These are phyloP conservation scores for Grosmannia huntii DNA, from an alignment of 2,329 filamentous ascomycete species.

Conservation along the genomic window DNA sequence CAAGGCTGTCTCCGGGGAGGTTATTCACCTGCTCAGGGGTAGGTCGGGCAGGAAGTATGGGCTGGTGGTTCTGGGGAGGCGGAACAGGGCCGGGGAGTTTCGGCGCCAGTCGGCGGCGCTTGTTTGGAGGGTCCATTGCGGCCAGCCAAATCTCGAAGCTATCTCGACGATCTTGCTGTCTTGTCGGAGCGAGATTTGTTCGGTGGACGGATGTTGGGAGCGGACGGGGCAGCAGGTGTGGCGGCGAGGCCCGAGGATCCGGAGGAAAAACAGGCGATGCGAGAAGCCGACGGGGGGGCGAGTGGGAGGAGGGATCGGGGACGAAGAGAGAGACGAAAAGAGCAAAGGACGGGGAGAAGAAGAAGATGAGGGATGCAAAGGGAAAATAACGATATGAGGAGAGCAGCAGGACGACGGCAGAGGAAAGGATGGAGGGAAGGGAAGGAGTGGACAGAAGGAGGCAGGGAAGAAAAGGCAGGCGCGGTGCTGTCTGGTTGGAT, in stretches of 20 bases:
- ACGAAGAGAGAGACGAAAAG: background rate
- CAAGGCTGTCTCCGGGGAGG: background rate
- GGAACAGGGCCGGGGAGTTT: conserved; percentile 15
- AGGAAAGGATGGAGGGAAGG: background rate
- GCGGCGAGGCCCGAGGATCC: background rate
- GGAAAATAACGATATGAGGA: background rate
- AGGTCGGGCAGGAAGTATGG: conserved; percentile 10
- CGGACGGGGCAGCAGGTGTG: background rate
- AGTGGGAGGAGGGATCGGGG: background rate
- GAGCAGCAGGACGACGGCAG: background rate
- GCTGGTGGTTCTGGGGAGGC: conserved; percentile 2
- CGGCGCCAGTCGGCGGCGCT: conserved; percentile 17
- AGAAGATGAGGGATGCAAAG: background rate
- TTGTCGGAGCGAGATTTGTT: background rate
- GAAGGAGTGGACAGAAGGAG: background rate
- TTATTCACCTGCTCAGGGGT: conserved; percentile 9
- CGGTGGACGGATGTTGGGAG: background rate
- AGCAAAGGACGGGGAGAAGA: background rate
- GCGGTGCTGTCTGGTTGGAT: background rate
- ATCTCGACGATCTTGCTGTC: background rate
- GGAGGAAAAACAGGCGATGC: conserved; percentile 10
- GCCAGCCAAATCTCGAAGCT: background rate
- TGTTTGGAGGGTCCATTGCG: conserved; percentile 17
- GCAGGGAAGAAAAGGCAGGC: background rate
- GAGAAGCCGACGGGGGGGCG: background rate